Evolutionary conservation across 345 rosid species (phyloP), one percentile per base, ranked within the genome.

Genomic region (Jatropha curcas): DNA sequence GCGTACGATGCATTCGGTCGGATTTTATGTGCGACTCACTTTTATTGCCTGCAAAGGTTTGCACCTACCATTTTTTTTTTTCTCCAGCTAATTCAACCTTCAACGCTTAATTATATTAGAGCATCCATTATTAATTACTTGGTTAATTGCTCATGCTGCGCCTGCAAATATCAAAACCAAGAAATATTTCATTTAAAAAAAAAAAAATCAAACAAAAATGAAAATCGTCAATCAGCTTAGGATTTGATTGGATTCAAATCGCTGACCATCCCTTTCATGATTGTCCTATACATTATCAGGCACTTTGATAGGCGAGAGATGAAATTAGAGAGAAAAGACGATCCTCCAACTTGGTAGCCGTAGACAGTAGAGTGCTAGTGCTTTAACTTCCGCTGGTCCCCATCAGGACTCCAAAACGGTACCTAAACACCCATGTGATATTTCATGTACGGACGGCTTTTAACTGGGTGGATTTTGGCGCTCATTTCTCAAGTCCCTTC

Each of bases 1-100:
- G 35, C 8, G 57, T 50, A 50, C 72, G 55, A 2, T 66, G 76
- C 62, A 71, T 39, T 13, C 60, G 68, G 72, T 58, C 71, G 43
- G 68, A 46, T 51, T 62, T n/a, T n/a, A n/a, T n/a, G n/a, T n/a
- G n/a, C n/a, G 50, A 60, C 2, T n/a, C 6, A 13, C 7, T 4
- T 43, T 41, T 24, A 24, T 4, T 37, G 27, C 50, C 35, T 11
- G 30, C 14, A 5, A 31, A 30, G n/a, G n/a, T n/a, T 61, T 45
- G 24, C 41, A 53, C 72, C 62, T n/a, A 50, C 39, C 30, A 45
- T 43, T 43, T 65, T 45, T 4, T 2, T 39, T n/a, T n/a, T n/a
- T n/a, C n/a, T n/a, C n/a, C n/a, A n/a, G n/a, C n/a, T n/a, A n/a
- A n/a, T n/a, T n/a, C n/a, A n/a, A n/a, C n/a, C n/a, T n/a, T n/a